phyloP scores from a whole-genome alignment of 768 basidiomycete genomes.

The Phlebiopsis flavidoalba region DNA sequence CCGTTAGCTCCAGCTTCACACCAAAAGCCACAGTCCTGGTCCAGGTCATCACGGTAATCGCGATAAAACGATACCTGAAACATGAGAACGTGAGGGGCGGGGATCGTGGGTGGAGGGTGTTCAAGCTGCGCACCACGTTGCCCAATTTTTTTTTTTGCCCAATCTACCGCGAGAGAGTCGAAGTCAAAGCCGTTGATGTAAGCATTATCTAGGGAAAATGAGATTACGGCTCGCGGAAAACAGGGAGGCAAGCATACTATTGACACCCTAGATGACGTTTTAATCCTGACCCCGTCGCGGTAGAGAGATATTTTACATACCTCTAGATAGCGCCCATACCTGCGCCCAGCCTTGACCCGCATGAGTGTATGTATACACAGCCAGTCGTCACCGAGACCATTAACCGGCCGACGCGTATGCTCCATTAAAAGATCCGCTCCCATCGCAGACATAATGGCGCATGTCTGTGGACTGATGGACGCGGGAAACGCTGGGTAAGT shows the following conservation, averaged over 20 bases:
- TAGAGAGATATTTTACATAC: conserved; percentile 15
- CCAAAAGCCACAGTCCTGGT: conserved; percentile 32
- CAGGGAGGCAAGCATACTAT: conserved; percentile 19
- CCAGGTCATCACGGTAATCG: conserved; percentile 34
- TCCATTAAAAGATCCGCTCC: conserved; percentile 29
- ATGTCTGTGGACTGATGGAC: conserved; percentile 8
- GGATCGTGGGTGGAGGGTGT: background rate
- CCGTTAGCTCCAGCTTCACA: conserved; percentile 35
- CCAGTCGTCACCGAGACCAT: conserved; percentile 34
- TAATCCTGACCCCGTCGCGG: too few species aligned
- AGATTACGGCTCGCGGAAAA: background rate
- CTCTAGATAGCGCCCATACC: conserved; percentile 30
- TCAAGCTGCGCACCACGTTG: conserved; percentile 23
- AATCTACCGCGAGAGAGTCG: conserved; percentile 23
- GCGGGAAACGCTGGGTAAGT: conserved; percentile 31
- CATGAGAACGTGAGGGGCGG: background rate
- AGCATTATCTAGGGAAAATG: conserved; percentile 24
- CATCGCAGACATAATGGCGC: background rate
- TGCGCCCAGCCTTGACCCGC: conserved; percentile 24
- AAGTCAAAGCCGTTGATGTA: conserved; percentile 36
- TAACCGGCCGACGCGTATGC: conserved; percentile 28
- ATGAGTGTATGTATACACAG: conserved; percentile 29
- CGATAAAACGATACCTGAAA: conserved; percentile 29
- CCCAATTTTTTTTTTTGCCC: too few species aligned
- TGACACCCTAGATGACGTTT: conserved; percentile 25